phyloP scores from a whole-genome alignment of 768 basidiomycete species.

The Neoboletus magnificus region DNA sequence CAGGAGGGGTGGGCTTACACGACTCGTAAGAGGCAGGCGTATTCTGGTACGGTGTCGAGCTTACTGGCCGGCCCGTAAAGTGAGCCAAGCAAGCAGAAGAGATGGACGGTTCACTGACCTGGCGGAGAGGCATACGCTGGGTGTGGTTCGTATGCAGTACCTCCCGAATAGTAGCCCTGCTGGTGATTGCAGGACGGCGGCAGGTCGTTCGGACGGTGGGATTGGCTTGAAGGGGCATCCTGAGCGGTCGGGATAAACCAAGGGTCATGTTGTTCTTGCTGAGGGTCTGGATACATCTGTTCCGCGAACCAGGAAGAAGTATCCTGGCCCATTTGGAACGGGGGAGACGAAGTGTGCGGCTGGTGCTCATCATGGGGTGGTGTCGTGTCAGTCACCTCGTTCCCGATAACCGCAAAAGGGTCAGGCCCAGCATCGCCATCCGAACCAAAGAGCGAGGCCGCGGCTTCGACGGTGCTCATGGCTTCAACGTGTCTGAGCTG shows the following conservation, averaged over 20 bases:
- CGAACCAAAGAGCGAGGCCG: conserved; percentile 75
- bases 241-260: conserved; percentile 27
- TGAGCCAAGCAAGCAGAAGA: background rate
- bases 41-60: conserved; percentile 10
- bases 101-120: conserved; percentile 21
- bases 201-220: conserved; percentile 11
- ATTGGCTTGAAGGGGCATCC: conserved; percentile 11
- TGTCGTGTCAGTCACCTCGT: conserved; percentile 32
- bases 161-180: conserved; percentile 32
- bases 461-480: conserved; percentile 72
- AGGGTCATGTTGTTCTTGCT: conserved; percentile 23
- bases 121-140: conserved; percentile 13
- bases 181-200: conserved; percentile 25
- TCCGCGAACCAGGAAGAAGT: conserved; percentile 40
- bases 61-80: conserved; percentile 8
- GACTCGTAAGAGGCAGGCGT: conserved; percentile 23
- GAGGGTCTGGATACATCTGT: conserved; percentile 27
- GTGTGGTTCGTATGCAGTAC: conserved; percentile 25
- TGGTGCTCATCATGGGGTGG: conserved; percentile 25
- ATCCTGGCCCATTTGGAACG: conserved; percentile 33
- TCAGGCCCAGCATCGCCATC: conserved; percentile 55
- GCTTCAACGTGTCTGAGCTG: conserved; percentile 31
- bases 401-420: conserved; percentile 61
- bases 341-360: conserved; percentile 20
- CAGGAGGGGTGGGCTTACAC: conserved; percentile 19